Percentiles rank a stretch among this genome's conserved stretches.
These are phyloP conservation scores for Penicillium griseofulvum DNA, from an alignment of 2,329 filamentous ascomycete genomes.

Conservation along the genomic window DNA sequence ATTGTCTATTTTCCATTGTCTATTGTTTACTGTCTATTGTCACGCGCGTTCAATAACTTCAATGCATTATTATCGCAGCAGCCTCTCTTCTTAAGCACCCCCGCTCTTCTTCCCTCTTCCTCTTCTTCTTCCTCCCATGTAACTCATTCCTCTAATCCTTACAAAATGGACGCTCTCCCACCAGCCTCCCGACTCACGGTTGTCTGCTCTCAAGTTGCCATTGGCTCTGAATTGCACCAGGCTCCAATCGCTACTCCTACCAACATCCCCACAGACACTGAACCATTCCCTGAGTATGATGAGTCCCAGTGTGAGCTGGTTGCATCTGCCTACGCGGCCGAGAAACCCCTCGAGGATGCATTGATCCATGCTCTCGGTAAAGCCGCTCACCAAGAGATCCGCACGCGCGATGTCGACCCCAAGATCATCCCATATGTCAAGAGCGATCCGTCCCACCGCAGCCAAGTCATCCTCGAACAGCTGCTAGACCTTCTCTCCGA, in stretches of 20 bases:
- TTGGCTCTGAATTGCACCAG: constrained; percentile 10
- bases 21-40: background rate
- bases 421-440: constrained; percentile 1
- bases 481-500: constrained; percentile 16
- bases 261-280: constrained; percentile 5
- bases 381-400: constrained; percentile 22
- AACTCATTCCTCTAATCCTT: background rate
- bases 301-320: constrained; percentile 9
- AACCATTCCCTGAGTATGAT: constrained; percentile 31
- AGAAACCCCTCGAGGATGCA: constrained; percentile 18
- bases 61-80: background rate
- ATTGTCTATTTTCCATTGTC: background rate
- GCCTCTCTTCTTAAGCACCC: background rate
- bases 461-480: constrained; percentile 12
- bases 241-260: background rate
- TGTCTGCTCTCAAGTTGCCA: constrained; percentile 12
- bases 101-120: background rate
- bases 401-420: constrained; percentile 14
- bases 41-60: background rate
- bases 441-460: constrained; percentile 1
- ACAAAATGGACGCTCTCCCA: constrained; percentile 2
- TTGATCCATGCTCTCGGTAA: constrained; percentile 25
- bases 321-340: constrained; percentile 4
- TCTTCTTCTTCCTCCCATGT: background rate
- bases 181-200: constrained; percentile 1